A percentile compares a stretch with the other conserved stretches of the same genome.
phyloP scores from a whole-genome alignment of 805 yeast genomes.

The Cyberlindnera veronae region DNA sequence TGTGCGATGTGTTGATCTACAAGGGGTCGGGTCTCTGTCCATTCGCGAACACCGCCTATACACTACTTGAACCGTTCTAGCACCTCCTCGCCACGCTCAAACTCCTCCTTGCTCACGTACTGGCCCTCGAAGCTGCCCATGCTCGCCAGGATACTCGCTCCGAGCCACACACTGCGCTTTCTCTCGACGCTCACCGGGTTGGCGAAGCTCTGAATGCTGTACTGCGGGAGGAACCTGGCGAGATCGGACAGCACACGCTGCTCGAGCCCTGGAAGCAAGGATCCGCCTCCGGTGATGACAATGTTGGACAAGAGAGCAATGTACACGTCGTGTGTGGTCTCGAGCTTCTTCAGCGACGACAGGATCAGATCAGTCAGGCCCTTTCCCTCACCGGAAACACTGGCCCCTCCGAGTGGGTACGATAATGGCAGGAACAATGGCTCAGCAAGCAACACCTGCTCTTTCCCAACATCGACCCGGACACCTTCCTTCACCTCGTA shows the following conservation, averaged over 20 bases:
- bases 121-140: slow-evolving; percentile 79
- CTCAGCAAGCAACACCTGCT: slow-evolving; percentile 56
- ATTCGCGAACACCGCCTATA: not conserved
- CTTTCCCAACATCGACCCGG: slow-evolving; percentile 45
- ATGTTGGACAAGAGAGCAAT: slow-evolving; percentile 54
- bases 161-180: slow-evolving; percentile 70
- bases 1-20: too few species aligned
- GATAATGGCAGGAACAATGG: slow-evolving; percentile 66
- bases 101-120: slow-evolving; percentile 71
- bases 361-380: slow-evolving; percentile 38
- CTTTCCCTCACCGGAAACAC: slow-evolving; percentile 13
- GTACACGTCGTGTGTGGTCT: slow-evolving; percentile 39
- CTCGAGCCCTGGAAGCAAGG: slow-evolving; percentile 67
- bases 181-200: slow-evolving; percentile 65
- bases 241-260: slow-evolving; percentile 65
- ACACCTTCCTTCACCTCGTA: slow-evolving; percentile 61
- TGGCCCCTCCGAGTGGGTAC: slow-evolving; percentile 34
- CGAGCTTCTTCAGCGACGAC: slow-evolving; percentile 39
- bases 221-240: slow-evolving; percentile 59
- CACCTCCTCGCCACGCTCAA: slow-evolving; percentile 62
- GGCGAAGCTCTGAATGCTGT: slow-evolving; percentile 53
- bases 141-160: slow-evolving; percentile 73
- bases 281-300: slow-evolving; percentile 70
- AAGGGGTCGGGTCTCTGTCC: not conserved
- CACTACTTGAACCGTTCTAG: slow-evolving; percentile 40